Evolutionary conservation across 768 basidiomycete genomes (phyloP), one percentile per base, ranked within the genome.

Genomic region (Multifurca ochricompacta): DNA sequence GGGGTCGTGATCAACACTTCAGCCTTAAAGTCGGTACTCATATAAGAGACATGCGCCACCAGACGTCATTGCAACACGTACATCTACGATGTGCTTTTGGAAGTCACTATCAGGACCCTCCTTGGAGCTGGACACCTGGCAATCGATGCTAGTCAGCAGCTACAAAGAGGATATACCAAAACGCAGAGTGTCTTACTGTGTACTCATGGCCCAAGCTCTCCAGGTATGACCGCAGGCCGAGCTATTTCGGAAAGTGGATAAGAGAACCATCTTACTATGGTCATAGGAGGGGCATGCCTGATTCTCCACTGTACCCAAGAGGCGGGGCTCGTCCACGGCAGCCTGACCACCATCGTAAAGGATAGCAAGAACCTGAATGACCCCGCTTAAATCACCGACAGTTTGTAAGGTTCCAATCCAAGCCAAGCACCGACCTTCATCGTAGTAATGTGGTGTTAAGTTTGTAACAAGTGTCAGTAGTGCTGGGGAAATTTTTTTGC

Each of bases 1-100:
- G 87, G 87, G 4, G 87, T 89, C 2, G 87, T 87, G 67, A 88
- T 89, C 64, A 88, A 67, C 53, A 89, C 78, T 67, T 89, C 87
- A 42, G 85, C 83, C 84, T 87, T 63, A 52, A 34, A 52, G 49
- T 49, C 14, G 54, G 54, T 34, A 51, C 37, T n/a, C 49, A 45
- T 42, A 59, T 32, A 18, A 37, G 48, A 16, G 14, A 11, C 6
- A n/a, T 27, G 19, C 34, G 35, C 25, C n/a, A n/a, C 21, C 41
- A 19, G 42, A 42, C 7, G 32, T 51, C 51, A 41, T 60, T 48
- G 45, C 39, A 19, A 13, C 37, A 71, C 84, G 48, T 66, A 89
- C 87, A 67, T 89, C 87, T 43, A 77, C 77, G 51, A 92, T 77
- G 68, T 92, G 78, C 68, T 87, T 90, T 30, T 53, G 42, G 23